Conservation (phyloP, 2,329 filamentous ascomycete genomes). For the Colletotrichum liaoningense region DNA sequence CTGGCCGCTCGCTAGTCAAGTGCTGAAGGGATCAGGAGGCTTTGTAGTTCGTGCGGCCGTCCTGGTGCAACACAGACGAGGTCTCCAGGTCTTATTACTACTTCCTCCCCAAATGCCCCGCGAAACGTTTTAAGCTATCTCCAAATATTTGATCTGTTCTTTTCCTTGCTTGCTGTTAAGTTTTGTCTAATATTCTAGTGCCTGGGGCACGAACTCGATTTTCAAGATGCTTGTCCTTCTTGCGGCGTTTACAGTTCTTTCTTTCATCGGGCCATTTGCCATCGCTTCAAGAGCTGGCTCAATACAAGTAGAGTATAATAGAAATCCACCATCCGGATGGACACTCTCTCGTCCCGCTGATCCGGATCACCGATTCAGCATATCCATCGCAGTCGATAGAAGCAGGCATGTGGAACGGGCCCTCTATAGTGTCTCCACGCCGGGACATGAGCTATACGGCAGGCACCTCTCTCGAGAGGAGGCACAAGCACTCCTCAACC, state of each 20-base stretch:
- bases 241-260: neutral
- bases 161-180: too few species aligned
- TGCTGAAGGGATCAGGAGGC: too few species aligned
- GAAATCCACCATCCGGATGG: constrained; percentile 1
- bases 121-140: too few species aligned
- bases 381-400: constrained; percentile 19
- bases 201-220: too few species aligned
- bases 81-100: too few species aligned
- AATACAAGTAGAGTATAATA: constrained; percentile 7
- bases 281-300: neutral
- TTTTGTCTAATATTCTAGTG: too few species aligned
- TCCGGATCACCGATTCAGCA: neutral
- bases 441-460: constrained; percentile 58
- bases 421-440: constrained; percentile 61
- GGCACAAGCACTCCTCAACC: constrained; percentile 60
- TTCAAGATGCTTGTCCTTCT: neutral
- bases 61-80: too few species aligned
- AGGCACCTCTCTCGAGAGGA: constrained; percentile 60
- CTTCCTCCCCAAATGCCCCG: too few species aligned
- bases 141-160: too few species aligned
- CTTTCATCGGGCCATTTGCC: too few species aligned
- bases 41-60: too few species aligned
- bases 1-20: too few species aligned
- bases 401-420: constrained; percentile 52
- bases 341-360: neutral